Evolutionary conservation across 306 rosid genomes (phyloP).

Genomic region (Gleditsia sinensis): DNA sequence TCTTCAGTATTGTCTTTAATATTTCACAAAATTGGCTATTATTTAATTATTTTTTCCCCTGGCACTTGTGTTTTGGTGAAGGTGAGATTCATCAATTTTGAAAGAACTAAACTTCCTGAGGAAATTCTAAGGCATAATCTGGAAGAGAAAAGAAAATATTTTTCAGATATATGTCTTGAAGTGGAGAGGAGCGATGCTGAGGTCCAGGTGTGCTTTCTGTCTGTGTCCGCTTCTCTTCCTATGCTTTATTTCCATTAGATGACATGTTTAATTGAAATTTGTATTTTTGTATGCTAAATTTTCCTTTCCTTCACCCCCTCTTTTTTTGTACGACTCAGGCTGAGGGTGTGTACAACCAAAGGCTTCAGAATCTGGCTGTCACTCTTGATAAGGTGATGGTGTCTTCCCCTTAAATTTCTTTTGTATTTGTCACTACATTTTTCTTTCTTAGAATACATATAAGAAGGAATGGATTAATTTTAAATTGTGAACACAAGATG

Average conservation of each 20-base stretch:
- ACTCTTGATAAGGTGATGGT: constrained; percentile 93
- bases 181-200: constrained; percentile 96
- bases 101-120: constrained; percentile 93
- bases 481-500: constrained; percentile 23
- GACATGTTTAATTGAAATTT: not conserved
- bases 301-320: not conserved
- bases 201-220: constrained; percentile 71
- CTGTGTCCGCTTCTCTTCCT: constrained; percentile 22
- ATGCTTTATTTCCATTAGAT: not conserved
- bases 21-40: constrained; percentile 5
- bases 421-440: constrained; percentile 4
- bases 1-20: constrained; percentile 16
- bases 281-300: constrained; percentile 5
- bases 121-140: constrained; percentile 85
- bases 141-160: constrained; percentile 86
- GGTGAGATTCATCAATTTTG: constrained; percentile 93
- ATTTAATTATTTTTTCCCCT: constrained; percentile 16
- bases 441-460: constrained; percentile 9
- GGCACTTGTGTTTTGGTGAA: constrained; percentile 47
- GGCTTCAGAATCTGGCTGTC: constrained; percentile 98
- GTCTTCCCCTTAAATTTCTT: not conserved
- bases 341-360: constrained; percentile 97
- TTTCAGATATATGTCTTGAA: constrained; percentile 86
- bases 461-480: not conserved
- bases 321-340: constrained; percentile 61